Evolutionary conservation across 495 filamentous ascomycete species (phyloP).

Genomic region (Clohesyomyces aquaticus): DNA sequence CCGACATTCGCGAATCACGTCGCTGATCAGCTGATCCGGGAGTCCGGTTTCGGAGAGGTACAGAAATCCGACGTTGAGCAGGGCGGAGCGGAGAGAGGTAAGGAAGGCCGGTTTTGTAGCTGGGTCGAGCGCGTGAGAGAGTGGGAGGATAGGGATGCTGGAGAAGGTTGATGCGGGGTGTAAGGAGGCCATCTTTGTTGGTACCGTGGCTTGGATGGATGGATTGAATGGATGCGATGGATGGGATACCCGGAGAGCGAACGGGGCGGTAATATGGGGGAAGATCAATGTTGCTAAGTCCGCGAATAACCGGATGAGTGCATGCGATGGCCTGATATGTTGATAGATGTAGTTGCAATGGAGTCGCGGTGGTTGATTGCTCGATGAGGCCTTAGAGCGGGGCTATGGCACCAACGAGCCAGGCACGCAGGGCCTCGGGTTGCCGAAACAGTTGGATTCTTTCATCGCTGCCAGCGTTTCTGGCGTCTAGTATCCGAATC

Average conservation of each 20-base stretch:
- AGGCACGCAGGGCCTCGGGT: constrained; percentile 2
- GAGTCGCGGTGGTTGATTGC: too few species aligned
- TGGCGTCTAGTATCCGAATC: too few species aligned
- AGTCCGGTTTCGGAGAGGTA: constrained; percentile 88
- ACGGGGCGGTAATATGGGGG: too few species aligned
- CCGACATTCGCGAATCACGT: constrained; percentile 70
- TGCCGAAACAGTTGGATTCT: too few species aligned
- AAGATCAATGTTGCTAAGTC: too few species aligned
- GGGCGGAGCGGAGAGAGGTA: constrained; percentile 69
- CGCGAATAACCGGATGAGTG: too few species aligned
- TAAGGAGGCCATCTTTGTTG: background rate
- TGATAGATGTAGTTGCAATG: background rate
- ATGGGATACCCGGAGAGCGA: too few species aligned
- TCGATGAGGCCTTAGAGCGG: constrained; percentile 29
- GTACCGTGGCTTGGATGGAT: background rate
- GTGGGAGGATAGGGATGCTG: constrained; percentile 79
- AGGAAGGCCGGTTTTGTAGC: constrained; percentile 77
- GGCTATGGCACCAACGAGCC: constrained; percentile 25
- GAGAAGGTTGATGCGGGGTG: constrained; percentile 59
- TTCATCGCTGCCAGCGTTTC: too few species aligned
- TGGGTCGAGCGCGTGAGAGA: constrained; percentile 64
- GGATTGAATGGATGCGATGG: too few species aligned
- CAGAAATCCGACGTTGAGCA: constrained; percentile 91
- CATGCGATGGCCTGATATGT: too few species aligned
- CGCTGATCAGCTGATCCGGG: constrained; percentile 62